These are phyloP conservation scores for Ceratocystis smalleyi DNA, from an alignment of 2,329 filamentous ascomycete genomes.

Conservation along the genomic window DNA sequence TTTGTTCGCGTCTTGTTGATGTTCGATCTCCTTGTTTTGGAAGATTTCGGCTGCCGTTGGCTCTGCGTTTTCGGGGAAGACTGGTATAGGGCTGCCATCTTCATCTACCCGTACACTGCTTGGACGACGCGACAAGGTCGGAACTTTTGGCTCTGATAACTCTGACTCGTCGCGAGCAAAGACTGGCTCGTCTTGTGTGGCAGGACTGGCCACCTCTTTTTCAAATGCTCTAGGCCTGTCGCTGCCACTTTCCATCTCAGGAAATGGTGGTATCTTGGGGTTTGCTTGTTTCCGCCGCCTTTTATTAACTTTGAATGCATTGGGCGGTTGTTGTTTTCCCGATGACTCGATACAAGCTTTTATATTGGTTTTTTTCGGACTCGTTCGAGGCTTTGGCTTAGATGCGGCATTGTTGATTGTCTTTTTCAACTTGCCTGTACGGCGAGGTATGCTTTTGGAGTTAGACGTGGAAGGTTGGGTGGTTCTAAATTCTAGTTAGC, in stretches of 20 bases:
- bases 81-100: slow-evolving; percentile 13
- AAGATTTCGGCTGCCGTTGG: not conserved
- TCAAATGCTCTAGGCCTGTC: not conserved
- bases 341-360: not conserved
- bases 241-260: not conserved
- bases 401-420: not conserved
- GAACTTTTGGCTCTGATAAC: slow-evolving; percentile 3
- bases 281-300: slow-evolving; percentile 3
- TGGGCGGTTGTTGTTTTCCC: not conserved
- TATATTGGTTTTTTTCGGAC: not conserved
- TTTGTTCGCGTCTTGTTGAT: not conserved
- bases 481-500: not conserved
- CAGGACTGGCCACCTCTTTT: not conserved
- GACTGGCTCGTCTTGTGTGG: not conserved
- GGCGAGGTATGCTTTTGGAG: not conserved
- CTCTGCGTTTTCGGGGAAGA: not conserved
- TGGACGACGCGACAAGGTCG: not conserved
- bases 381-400: not conserved
- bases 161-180: not conserved
- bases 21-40: not conserved
- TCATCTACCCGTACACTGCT: slow-evolving; percentile 14
- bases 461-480: not conserved
- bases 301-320: not conserved
- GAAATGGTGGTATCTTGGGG: slow-evolving; percentile 5
- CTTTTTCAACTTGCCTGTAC: not conserved